phyloP scores from a whole-genome alignment of 108 stramenopile species.

The Phaeodactylum tricornutum region DNA sequence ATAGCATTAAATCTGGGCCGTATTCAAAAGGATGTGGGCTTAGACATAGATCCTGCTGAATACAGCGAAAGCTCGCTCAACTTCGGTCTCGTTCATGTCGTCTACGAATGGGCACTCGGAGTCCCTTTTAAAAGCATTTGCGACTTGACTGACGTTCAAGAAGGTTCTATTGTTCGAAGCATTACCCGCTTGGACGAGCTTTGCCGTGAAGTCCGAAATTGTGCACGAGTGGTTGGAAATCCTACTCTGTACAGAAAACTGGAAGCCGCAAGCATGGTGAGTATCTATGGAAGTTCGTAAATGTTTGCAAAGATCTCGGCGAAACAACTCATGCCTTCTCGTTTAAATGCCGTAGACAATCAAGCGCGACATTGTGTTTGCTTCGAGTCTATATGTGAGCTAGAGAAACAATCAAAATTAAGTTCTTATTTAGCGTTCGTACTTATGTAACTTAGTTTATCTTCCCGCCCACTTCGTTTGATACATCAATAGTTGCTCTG shows the following conservation, averaged over 20 bases:
- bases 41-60: conserved; percentile 74
- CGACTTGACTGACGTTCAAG: conserved; percentile 87
- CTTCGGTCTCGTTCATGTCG: conserved; percentile 93
- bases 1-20: conserved; percentile 70
- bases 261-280: conserved; percentile 90
- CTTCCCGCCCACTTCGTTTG: conserved; percentile 7
- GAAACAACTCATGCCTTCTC: background rate
- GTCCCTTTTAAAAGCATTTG: conserved; percentile 87
- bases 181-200: conserved; percentile 96
- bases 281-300: conserved; percentile 3
- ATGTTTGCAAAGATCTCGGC: background rate
- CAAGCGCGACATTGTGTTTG: conserved; percentile 97
- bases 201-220: conserved; percentile 93
- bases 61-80: conserved; percentile 74
- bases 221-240: conserved; percentile 93
- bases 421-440: too few species aligned
- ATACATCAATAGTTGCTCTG: conserved; percentile 59
- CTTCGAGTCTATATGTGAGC: conserved; percentile 88
- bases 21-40: conserved; percentile 72
- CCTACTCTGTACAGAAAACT: conserved; percentile 91
- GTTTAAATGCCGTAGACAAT: conserved; percentile 64
- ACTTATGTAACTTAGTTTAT: too few species aligned
- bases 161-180: conserved; percentile 92
- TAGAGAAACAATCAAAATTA: too few species aligned
- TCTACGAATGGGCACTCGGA: conserved; percentile 97